phyloP scores from a whole-genome alignment of 805 yeast genomes.

The Wickerhamiella spandovensis region DNA sequence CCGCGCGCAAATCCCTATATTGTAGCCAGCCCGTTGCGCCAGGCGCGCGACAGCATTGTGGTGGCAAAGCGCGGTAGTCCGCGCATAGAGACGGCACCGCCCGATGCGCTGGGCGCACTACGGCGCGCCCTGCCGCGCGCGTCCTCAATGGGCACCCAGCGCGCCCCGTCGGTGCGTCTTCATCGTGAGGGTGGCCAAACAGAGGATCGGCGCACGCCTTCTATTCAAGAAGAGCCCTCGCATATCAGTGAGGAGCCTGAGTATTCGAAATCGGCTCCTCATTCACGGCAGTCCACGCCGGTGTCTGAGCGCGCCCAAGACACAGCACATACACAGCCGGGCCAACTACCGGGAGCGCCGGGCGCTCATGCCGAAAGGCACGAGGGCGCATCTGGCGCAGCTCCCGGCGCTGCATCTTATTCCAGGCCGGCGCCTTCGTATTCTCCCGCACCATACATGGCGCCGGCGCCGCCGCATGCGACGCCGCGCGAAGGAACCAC shows the following conservation, averaged over 20 bases:
- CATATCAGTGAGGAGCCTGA: not conserved
- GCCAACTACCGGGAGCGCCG: too few species aligned
- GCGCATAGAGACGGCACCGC: slow-evolving; percentile 1
- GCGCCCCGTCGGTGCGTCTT: not conserved
- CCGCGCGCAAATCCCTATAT: not conserved
- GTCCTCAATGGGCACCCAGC: not conserved
- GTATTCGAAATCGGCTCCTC: not conserved
- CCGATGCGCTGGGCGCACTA: not conserved
- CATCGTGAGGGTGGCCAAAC: not conserved
- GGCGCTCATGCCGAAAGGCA: too few species aligned
- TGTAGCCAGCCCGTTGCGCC: not conserved
- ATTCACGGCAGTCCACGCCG: slow-evolving; percentile 1
- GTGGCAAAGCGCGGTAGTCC: slow-evolving; percentile 7
- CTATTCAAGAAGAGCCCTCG: not conserved
- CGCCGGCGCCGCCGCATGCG: not conserved
- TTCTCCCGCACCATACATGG: too few species aligned
- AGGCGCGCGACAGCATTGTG: not conserved
- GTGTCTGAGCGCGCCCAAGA: not conserved
- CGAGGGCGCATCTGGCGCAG: too few species aligned
- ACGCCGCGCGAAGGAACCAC: not conserved
- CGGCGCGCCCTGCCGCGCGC: not conserved
- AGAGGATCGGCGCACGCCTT: slow-evolving; percentile 2
- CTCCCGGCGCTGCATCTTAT: too few species aligned
- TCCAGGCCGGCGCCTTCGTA: too few species aligned
- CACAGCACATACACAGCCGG: too few species aligned